These are phyloP conservation scores for Tuber melanosporum DNA, from an alignment of 495 filamentous ascomycete genomes.

Conservation along the genomic window DNA sequence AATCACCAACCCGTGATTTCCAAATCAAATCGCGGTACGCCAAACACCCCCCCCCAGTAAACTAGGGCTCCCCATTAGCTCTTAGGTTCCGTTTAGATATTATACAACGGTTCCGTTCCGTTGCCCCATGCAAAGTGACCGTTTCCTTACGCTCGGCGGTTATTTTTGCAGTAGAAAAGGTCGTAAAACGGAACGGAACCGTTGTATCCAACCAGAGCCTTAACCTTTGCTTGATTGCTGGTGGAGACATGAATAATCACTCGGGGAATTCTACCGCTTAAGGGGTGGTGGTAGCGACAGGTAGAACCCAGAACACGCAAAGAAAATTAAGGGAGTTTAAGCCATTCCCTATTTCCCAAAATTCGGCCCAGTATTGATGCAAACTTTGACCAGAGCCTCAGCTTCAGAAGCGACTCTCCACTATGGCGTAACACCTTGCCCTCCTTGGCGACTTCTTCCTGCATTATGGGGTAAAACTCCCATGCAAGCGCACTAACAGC, in stretches of 20 bases:
- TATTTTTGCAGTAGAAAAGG: too few species aligned
- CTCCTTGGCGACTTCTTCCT: neutral
- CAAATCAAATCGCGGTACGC: too few species aligned
- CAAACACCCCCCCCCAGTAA: neutral
- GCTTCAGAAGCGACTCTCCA: neutral
- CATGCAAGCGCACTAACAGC: neutral
- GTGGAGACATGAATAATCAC: neutral
- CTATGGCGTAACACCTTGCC: neutral
- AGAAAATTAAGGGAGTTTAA: neutral
- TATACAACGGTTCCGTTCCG: too few species aligned
- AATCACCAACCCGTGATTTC: too few species aligned
- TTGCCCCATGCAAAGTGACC: too few species aligned
- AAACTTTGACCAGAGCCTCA: neutral
- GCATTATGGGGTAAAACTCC: neutral
- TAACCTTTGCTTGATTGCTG: neutral
- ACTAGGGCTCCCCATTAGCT: neutral
- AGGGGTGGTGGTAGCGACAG: neutral
- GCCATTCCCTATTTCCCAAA: neutral
- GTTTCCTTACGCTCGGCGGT: too few species aligned
- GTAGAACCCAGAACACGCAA: neutral
- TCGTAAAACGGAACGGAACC: too few species aligned
- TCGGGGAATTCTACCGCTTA: neutral
- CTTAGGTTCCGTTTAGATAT: neutral
- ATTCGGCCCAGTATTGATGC: neutral
- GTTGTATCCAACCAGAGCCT: neutral